Base-by-base conservation (phyloP, 805 yeast species). In the Kluyveromyces wickerhamii region DNA sequence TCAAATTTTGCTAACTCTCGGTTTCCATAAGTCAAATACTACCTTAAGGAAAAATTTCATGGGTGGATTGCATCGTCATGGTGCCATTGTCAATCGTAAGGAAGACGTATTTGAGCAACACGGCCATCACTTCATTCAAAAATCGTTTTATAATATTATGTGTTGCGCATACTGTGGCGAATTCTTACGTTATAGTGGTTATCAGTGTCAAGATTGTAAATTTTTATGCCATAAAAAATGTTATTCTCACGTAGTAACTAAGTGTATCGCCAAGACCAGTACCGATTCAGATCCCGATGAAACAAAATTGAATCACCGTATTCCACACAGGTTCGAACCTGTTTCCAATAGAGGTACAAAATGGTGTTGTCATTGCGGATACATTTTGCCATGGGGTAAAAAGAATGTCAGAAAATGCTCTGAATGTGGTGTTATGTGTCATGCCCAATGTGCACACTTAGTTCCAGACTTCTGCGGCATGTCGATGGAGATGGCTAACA, bases 331-430 rank as follows among this genome's bases (percentile, higher is more conserved):
- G 56, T 89, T 89, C 57, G 95, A 84, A 46, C 88, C 89, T n/a
- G 74, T 77, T 18, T 72, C 92, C 12, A 92, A 92, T 53, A 79
- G 87, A 61, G 94, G 96, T 49, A 94, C 99, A 2, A 88, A 89
- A 54, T 92, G 99, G 99, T 92, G 99, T 63, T 92, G 97, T 49
- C 99, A 92, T 57, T 92, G 99, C 71, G 99, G 99, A 41, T 86
- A 86, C 54, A 78, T 92, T 34, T 68, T 92, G 42, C 97, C 98
- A 12, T 80, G 96, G 81, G 95, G 97, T 35, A 76, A 80, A 51
- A 87, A 86, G 59, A 87, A 84, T 48, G 94, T 88, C 8, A 72
- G 96, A 34, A 92, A 86, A 57, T 89, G 98, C 69, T 66, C 81
- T 4, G 92, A 83, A 46, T 92, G 98, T 75, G 94, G 94, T 20